A percentile compares a stretch with the other conserved stretches of the same genome.
These are phyloP conservation scores for Carex sylvatica DNA, from an alignment of 202 grass and related monocot species.

Conservation along the genomic window DNA sequence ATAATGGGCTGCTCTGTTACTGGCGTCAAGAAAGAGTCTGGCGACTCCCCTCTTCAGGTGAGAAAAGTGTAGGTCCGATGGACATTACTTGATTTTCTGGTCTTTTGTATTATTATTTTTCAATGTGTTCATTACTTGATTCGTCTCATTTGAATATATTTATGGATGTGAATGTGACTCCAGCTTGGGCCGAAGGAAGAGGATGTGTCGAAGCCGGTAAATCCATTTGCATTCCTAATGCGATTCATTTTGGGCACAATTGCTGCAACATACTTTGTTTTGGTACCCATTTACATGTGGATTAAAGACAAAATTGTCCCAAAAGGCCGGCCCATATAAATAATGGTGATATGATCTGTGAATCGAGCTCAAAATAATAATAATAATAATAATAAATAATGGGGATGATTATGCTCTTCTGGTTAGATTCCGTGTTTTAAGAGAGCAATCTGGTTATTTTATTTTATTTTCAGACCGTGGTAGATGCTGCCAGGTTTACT, in stretches of 20 bases:
- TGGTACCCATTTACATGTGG: constrained; percentile 99
- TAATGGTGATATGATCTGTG: background rate
- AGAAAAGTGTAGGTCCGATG: no score
- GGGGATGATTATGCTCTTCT: background rate
- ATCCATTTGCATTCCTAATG: constrained; percentile 72
- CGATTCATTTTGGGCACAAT: constrained; percentile 81
- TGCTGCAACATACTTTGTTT: constrained; percentile 78
- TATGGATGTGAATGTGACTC: constrained; percentile 16
- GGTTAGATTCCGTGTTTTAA: no score
- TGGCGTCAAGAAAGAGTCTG: no score
- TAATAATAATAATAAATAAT: constrained; percentile 8
- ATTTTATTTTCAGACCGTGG: no score
- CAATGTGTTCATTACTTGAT: background rate
- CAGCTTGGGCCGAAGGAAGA: constrained; percentile 89
- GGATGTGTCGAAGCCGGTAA: constrained; percentile 82
- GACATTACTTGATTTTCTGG: no score
- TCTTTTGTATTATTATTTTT: background rate
- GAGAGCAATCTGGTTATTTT: background rate
- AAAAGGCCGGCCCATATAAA: constrained; percentile 42
- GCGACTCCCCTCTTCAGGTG: background rate
- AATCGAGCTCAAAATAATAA: constrained; percentile 12
- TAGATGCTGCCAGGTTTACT: no score
- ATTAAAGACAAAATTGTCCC: constrained; percentile 94
- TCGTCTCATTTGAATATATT: background rate
- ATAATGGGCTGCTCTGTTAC: no score